Percentiles rank a stretch among this genome's conserved stretches.
These are phyloP conservation scores for Vaccinium macrocarpon DNA, from an alignment of 148 eudicot species.

Conservation along the genomic window DNA sequence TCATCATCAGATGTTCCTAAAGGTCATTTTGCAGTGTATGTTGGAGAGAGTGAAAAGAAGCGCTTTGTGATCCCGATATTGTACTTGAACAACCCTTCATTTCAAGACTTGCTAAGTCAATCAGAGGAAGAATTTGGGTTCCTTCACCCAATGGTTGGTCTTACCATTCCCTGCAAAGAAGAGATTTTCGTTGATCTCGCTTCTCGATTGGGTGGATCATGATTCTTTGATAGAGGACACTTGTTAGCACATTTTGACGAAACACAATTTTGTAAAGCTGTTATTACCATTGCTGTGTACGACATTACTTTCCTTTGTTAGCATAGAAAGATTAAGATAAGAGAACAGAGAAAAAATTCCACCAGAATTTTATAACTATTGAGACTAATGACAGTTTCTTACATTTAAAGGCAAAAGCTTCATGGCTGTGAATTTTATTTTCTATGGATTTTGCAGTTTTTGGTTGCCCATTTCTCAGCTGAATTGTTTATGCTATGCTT, in stretches of 20 bases:
- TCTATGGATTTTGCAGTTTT: neutral
- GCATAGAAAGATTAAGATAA: neutral
- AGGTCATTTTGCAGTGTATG: constrained; percentile 51
- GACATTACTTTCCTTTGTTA: neutral
- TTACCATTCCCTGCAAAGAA: constrained; percentile 53
- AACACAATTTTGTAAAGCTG: neutral
- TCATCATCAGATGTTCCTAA: constrained; percentile 16
- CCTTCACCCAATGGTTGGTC: constrained; percentile 60
- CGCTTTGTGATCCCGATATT: neutral
- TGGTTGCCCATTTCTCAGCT: no score
- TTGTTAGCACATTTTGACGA: neutral
- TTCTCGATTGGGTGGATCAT: constrained; percentile 14
- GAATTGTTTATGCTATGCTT: no score
- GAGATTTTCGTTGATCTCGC: constrained; percentile 36
- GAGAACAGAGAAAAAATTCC: neutral
- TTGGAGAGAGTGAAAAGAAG: constrained; percentile 40
- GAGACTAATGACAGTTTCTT: neutral
- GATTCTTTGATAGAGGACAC: neutral
- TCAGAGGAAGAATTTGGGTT: constrained; percentile 32
- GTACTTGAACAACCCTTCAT: neutral
- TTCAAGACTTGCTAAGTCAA: constrained; percentile 3
- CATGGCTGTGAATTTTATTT: neutral
- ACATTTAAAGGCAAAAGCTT: neutral
- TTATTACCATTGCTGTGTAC: neutral
- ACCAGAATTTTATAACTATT: neutral